These are phyloP conservation scores for Detonula confervacea DNA, from an alignment of 352 stramenopile species.

Conservation along the genomic window DNA sequence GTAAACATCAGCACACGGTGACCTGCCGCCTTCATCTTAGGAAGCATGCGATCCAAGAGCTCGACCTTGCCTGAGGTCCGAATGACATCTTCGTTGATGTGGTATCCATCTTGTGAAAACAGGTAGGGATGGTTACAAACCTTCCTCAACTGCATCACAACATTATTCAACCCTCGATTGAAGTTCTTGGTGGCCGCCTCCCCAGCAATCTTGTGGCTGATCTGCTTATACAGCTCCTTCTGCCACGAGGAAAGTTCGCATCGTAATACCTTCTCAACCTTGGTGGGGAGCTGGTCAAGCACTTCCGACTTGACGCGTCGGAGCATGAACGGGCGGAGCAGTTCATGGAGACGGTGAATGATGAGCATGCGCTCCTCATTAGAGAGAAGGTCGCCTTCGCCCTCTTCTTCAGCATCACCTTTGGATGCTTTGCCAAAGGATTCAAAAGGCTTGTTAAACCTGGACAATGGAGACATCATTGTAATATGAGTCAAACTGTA, in stretches of 20 bases:
- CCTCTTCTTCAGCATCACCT: constrained; percentile 39
- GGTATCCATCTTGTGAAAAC: constrained; percentile 88
- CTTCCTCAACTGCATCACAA: constrained; percentile 99
- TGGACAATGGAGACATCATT: constrained; percentile 8
- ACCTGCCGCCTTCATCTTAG: constrained; percentile 92
- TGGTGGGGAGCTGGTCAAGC: constrained; percentile 95
- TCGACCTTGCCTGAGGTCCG: constrained; percentile 95
- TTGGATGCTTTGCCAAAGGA: constrained; percentile 67
- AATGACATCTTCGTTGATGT: constrained; percentile 88
- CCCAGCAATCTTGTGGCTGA: constrained; percentile 74
- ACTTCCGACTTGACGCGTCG: constrained; percentile 98
- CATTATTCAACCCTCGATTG: constrained; percentile 91
- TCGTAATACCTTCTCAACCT: constrained; percentile 97
- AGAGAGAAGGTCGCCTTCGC: constrained; percentile 61
- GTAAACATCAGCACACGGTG: constrained; percentile 99
- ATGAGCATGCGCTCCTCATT: constrained; percentile 89
- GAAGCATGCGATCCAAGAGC: constrained; percentile 96
- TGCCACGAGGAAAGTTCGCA: constrained; percentile 94
- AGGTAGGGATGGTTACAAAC: constrained; percentile 99
- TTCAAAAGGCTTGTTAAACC: constrained; percentile 82
- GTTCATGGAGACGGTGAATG: constrained; percentile 91
- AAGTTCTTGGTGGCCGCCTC: constrained; percentile 57
- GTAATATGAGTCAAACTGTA: neutral
- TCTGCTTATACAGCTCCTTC: constrained; percentile 97
- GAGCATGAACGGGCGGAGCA: constrained; percentile 98